Evolutionary conservation across 1,284 basidiomycete species (phyloP), one percentile per base, ranked within the genome.

Genomic region (Takashimella tepidaria): DNA sequence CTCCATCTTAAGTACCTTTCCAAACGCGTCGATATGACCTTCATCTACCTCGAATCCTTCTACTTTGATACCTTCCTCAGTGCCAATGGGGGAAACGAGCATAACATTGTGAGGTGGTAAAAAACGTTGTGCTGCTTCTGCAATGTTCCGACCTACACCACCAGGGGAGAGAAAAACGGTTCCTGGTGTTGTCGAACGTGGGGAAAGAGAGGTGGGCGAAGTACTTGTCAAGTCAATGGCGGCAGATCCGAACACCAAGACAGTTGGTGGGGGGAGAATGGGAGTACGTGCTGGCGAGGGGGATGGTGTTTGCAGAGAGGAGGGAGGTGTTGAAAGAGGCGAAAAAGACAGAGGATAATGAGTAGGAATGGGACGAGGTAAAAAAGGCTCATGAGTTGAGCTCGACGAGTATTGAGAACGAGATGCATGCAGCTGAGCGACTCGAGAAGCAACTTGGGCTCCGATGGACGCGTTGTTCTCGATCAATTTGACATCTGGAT

Each of bases 121-220:
- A 24, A 73, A 67, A 13, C 63, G 62, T 48, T 73, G 67, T 24
- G 91, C 82, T 1, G 92, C 89, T 69, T 96, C 90, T 1, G 93
- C 90, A 46, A 98, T 84, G 70, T 99, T 99, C 22, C 93, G 83
- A 0, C 83, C 92, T 3, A 99, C 96, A 12, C 96, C 96, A 1
- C 96, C 96, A 0, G 90, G 78, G 0, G 87, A 83, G 24, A 93
- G 62, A 2, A 77, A 76, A 13, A 98, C 83, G 2, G 69, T 77
- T 8, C 95, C 96, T 0, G 92, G 90, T 5, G 82, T 81, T 0
- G 96, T 98, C 0, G 92, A 88, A 49, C 84, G 51, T 1, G 66
- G 63, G 2, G 79, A 20, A 63, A 70, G 19, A 55, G 63, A 46
- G 47, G 62, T 45, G 54, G 62, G 44, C 58, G 70, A 58, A 67